A percentile compares a stretch with the other conserved stretches of the same genome.
Evolutionary conservation across 371 early-diverging fungal genomes (phyloP).

Genomic region (Sporodiniella umbellata): DNA sequence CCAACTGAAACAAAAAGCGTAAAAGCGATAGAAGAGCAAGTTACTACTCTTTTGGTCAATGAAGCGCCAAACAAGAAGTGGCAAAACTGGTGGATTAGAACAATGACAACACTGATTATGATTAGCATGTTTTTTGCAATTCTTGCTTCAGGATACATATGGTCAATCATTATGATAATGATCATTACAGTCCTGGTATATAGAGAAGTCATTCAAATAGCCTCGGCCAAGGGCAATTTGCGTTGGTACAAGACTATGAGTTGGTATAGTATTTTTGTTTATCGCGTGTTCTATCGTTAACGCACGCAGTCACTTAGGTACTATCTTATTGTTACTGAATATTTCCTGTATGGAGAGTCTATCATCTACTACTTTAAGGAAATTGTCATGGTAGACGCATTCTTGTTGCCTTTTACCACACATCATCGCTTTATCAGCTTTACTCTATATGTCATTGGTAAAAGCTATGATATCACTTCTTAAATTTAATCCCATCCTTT

Average conservation of each 20-base stretch:
- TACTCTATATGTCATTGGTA: constrained; percentile 79
- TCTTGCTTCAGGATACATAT: constrained; percentile 71
- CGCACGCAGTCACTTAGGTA: constrained; percentile 45
- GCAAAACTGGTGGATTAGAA: constrained; percentile 73
- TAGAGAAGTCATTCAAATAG: constrained; percentile 85
- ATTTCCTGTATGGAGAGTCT: constrained; percentile 92
- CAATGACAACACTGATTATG: constrained; percentile 85
- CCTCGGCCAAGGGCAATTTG: constrained; percentile 77
- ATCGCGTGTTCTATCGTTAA: neutral
- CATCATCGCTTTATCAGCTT: constrained; percentile 96
- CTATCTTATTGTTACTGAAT: constrained; percentile 82
- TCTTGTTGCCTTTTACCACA: constrained; percentile 79
- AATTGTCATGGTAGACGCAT: constrained; percentile 75
- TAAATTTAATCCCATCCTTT: neutral
- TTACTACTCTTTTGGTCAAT: constrained; percentile 34
- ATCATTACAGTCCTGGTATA: constrained; percentile 74
- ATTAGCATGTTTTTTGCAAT: constrained; percentile 74
- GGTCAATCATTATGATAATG: constrained; percentile 77
- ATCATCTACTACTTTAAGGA: constrained; percentile 85
- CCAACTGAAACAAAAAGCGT: neutral
- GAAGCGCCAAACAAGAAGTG: constrained; percentile 59
- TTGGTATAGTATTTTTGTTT: constrained; percentile 51
- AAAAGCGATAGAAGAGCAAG: constrained; percentile 1
- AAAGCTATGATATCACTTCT: neutral
- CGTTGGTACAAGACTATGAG: constrained; percentile 89